A percentile compares a stretch with the other conserved stretches of the same genome.
These are phyloP conservation scores for Rhodotorula kratochvilovae DNA, from an alignment of 768 basidiomycete species.

Conservation along the genomic window DNA sequence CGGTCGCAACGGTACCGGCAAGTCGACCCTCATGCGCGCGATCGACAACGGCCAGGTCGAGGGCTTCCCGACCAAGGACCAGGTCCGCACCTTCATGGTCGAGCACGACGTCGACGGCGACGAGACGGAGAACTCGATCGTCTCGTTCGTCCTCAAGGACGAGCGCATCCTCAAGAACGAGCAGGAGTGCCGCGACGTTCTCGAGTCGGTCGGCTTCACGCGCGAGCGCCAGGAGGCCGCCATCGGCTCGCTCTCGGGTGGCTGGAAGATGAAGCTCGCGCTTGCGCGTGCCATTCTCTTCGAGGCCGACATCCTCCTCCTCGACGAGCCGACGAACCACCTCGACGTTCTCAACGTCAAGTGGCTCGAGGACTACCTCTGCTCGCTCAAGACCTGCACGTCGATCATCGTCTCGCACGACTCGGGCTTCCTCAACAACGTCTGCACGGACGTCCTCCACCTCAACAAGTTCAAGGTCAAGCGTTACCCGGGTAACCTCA, in stretches of 20 bases:
- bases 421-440: conserved; percentile 90
- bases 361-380: conserved; percentile 76
- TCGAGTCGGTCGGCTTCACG: conserved; percentile 86
- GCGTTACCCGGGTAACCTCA: conserved; percentile 88
- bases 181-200: conserved; percentile 65
- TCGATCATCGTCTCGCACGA: conserved; percentile 94
- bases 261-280: conserved; percentile 99
- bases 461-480: conserved; percentile 70
- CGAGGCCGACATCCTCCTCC: conserved; percentile 61
- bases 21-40: conserved; percentile 92
- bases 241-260: conserved; percentile 88
- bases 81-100: conserved; percentile 89
- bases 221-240: conserved; percentile 74
- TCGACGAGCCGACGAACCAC: conserved; percentile 70
- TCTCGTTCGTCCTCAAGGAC: conserved; percentile 89
- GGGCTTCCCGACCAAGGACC: conserved; percentile 85
- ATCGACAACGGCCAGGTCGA: conserved; percentile 77
- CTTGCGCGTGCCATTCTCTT: conserved; percentile 94
- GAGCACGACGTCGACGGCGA: conserved; percentile 71
- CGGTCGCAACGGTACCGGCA: conserved; percentile 89
- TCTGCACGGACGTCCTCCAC: conserved; percentile 94
- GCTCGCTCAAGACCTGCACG: conserved; percentile 63
- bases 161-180: conserved; percentile 47
- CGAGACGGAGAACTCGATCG: conserved; percentile 73
- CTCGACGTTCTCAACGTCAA: conserved; percentile 68